A percentile compares a stretch with the other conserved stretches of the same genome.
These are phyloP conservation scores for Hordeum marinum DNA, from an alignment of 176 grass and related monocot species.

Conservation along the genomic window DNA sequence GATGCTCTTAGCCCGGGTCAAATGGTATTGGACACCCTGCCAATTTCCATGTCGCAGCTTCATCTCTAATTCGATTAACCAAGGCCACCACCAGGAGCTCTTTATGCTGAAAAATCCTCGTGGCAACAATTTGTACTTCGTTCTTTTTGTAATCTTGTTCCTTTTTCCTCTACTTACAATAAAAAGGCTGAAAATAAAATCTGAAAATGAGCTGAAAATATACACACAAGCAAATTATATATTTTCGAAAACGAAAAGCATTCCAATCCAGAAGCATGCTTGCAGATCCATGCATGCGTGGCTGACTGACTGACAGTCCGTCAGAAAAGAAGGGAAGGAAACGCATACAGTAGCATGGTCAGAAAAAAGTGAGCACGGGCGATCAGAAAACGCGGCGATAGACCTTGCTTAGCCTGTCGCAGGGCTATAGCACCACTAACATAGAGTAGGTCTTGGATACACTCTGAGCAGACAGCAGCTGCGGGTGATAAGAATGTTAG, in stretches of 20 bases:
- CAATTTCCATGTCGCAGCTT: too few relatives aligned
- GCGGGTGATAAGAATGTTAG: conserved; percentile 10
- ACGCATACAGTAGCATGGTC: neutral
- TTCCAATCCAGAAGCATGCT: neutral
- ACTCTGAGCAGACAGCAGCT: neutral
- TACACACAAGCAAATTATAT: neutral
- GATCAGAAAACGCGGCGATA: conserved; percentile 30
- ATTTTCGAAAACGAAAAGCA: neutral
- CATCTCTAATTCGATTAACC: too few relatives aligned
- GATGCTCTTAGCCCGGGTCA: too few relatives aligned
- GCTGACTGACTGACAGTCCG: neutral
- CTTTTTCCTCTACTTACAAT: too few relatives aligned
- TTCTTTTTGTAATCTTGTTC: too few relatives aligned
- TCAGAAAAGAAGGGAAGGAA: neutral
- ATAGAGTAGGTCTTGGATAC: conserved; percentile 3
- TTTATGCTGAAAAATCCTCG: too few relatives aligned
- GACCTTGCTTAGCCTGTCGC: neutral
- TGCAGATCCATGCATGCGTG: neutral
- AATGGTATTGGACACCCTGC: too few relatives aligned
- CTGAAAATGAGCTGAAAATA: neutral
- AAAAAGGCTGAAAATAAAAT: neutral
- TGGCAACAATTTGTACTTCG: too few relatives aligned
- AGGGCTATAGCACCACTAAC: neutral
- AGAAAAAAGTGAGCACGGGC: neutral
- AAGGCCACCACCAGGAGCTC: too few relatives aligned